Evolutionary conservation across 2,329 filamentous ascomycete species (phyloP), one percentile per base, ranked within the genome.

Genomic region (Aspergillus terreus): DNA sequence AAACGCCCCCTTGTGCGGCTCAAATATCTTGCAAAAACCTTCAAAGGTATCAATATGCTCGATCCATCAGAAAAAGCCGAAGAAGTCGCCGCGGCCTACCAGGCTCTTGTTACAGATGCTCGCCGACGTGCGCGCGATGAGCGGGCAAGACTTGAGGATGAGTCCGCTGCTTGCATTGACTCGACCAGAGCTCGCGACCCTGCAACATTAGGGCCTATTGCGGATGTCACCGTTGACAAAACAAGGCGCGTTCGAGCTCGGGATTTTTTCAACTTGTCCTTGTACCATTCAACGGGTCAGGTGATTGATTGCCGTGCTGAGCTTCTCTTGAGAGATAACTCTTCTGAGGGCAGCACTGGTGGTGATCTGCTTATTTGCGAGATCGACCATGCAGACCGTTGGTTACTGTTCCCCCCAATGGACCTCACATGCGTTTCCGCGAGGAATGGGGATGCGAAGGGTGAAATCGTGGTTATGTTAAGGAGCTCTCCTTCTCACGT

Each of bases 331-430:
- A 84, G 94, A 64, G 92, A 97, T 65, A 90, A 90, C 60, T 78
- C 84, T 21, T 78, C 81, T n/a, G 81, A 82, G 45, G 78, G 81
- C 33, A 81, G 82, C 3, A 82, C 86, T 56, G 76, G 82, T 45
- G 91, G 92, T 6, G 94, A 99, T 68, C 69, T 99, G n/a, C 81
- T 99, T 19, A 87, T 99, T 51, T 92, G 92, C 59, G 92, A 97
- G 70, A 84, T 91, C n/a, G 90, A 91, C 42, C 81, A 83, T 47
- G 80, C 81, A 5, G 84, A 87, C 12, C 83, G 84, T 48, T 97
- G 90, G 84, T 80, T 99, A 4, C 79, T 99, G 0, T 96, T 99
- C 63, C 88, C 92, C n/a, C 92, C 94, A 1, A 79, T 96, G n/a
- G 79, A 85, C 15, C 79, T 83, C 57, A 78, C 80, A 33, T 80